Evolutionary conservation across 371 early-diverging fungal genomes (phyloP).

Genomic region (Actinomortierella ambigua): DNA sequence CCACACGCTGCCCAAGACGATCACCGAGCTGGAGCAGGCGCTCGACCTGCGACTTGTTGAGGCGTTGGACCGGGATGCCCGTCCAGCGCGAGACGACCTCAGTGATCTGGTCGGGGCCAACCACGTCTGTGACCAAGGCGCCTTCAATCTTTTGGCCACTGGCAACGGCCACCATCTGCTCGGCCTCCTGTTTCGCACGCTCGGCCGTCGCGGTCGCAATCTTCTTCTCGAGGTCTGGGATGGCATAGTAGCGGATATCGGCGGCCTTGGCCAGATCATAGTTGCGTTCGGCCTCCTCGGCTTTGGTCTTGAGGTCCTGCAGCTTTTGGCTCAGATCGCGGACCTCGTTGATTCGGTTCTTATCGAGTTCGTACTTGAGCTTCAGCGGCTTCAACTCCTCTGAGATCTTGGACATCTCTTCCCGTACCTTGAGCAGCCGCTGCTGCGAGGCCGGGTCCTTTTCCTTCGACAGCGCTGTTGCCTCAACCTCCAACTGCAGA

Average conservation of each 20-base stretch:
- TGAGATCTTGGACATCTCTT: slow-evolving; percentile 81
- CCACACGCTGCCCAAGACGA: slow-evolving; percentile 73
- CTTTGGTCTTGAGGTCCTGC: slow-evolving; percentile 86
- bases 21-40: slow-evolving; percentile 81
- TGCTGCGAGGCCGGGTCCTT: slow-evolving; percentile 83
- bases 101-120: slow-evolving; percentile 86
- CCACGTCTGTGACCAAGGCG: slow-evolving; percentile 76
- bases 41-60: slow-evolving; percentile 81
- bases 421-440: slow-evolving; percentile 77
- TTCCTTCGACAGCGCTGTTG: slow-evolving; percentile 91
- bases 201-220: slow-evolving; percentile 65
- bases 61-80: slow-evolving; percentile 84
- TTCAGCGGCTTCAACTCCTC: slow-evolving; percentile 91
- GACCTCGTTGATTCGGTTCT: slow-evolving; percentile 85
- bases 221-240: slow-evolving; percentile 79
- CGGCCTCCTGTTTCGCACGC: slow-evolving; percentile 62
- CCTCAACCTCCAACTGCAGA: slow-evolving; percentile 95
- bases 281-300: slow-evolving; percentile 82
- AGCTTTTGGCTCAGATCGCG: slow-evolving; percentile 85
- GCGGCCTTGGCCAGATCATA: slow-evolving; percentile 78
- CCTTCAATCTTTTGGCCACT: slow-evolving; percentile 41
- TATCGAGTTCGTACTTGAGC: slow-evolving; percentile 84
- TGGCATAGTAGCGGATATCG: slow-evolving; percentile 88
- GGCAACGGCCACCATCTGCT: slow-evolving; percentile 51
- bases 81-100: slow-evolving; percentile 89